Base-by-base conservation (phyloP, 108 stramenopile species). In the Fragilaria crotonensis region DNA sequence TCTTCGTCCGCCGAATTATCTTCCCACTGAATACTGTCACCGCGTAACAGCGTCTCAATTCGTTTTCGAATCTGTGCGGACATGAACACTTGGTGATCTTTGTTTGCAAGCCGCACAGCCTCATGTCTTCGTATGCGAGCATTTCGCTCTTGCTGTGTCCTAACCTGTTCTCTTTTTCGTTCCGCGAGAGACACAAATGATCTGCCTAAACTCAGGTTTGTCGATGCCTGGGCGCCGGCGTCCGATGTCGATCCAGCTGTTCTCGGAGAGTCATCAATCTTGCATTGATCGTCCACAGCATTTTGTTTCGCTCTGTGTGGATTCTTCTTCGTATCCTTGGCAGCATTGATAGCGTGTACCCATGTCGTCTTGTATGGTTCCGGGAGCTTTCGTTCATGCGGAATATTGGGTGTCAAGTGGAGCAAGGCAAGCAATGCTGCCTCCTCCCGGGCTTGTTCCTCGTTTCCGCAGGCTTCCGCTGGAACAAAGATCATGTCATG, bases 311-410 rank as follows among this genome's bases (percentile, higher is more conserved):
- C 11, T 41, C 7, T 41, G 36, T 41, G 7, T 57, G 14, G 5
- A 45, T 52, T 52, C 59, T 20, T 63, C 66, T 45, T 60, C 11
- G 36, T 25, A 28, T 54, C 51, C 48, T 74, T 70, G 11, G 14
- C 27, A 31, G 77, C 69, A 44, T 81, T 52, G 46, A 85, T 56
- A 4, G 86, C 83, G 45, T 72, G 63, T 58, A 88, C 52, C 84
- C 89, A 97, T 3, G 90, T 85, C 18, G 85, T 69, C 20, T 74
- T 77, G 71, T 93, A 97, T 14, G 96, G 96, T 64, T 97, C 94
- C 25, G 94, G 94, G 1, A 97, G 62, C 30, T 87, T 90, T 29
- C 89, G 60, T 66, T 97, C 96, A 57, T 94, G 93, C 0, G 93
- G 95, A 17, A 94, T 54, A 3, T 54, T 75, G 23, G 81, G 84